A percentile compares a stretch with the other conserved stretches of the same genome.
phyloP scores from a whole-genome alignment of 148 eudicot genomes.

The Camellia lanceoleosa region DNA sequence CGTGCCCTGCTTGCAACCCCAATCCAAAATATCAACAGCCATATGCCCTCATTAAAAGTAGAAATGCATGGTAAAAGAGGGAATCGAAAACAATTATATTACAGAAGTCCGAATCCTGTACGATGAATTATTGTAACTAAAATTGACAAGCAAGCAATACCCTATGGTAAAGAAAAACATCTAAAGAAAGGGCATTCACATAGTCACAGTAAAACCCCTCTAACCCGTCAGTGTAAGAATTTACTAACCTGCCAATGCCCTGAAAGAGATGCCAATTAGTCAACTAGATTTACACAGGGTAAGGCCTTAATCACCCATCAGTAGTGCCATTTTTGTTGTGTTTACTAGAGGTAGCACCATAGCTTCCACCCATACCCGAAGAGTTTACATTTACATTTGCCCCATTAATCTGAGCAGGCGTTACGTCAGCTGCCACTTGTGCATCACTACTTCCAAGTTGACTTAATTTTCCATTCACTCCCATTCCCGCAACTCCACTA shows the following conservation, averaged over 20 bases:
- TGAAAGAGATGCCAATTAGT: constrained; percentile 23
- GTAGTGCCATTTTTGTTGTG: constrained; percentile 22
- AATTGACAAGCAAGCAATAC: constrained; percentile 15
- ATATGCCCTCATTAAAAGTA: not conserved
- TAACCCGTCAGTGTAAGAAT: constrained; percentile 34
- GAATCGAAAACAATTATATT: constrained; percentile 16
- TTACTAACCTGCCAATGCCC: constrained; percentile 35
- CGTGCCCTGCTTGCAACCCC: not conserved
- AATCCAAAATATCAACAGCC: not conserved
- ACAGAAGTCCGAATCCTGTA: constrained; percentile 37
- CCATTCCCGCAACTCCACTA: constrained; percentile 13
- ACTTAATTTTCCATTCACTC: constrained; percentile 16
- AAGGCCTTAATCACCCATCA: constrained; percentile 17
- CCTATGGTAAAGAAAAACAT: constrained; percentile 17
- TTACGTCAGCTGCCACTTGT: constrained; percentile 15
- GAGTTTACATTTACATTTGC: constrained; percentile 21
- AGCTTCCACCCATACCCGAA: constrained; percentile 16
- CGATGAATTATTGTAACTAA: constrained; percentile 28
- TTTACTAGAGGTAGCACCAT: constrained; percentile 24
- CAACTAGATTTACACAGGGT: constrained; percentile 40
- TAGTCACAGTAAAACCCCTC: constrained; percentile 32
- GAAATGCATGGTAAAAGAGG: constrained; percentile 3
- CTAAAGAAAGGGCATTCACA: constrained; percentile 32
- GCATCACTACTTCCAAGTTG: constrained; percentile 16
- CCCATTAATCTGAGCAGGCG: constrained; percentile 4